Base-by-base conservation (phyloP, 2,329 filamentous ascomycete genomes). In the Trichothecium roseum region DNA sequence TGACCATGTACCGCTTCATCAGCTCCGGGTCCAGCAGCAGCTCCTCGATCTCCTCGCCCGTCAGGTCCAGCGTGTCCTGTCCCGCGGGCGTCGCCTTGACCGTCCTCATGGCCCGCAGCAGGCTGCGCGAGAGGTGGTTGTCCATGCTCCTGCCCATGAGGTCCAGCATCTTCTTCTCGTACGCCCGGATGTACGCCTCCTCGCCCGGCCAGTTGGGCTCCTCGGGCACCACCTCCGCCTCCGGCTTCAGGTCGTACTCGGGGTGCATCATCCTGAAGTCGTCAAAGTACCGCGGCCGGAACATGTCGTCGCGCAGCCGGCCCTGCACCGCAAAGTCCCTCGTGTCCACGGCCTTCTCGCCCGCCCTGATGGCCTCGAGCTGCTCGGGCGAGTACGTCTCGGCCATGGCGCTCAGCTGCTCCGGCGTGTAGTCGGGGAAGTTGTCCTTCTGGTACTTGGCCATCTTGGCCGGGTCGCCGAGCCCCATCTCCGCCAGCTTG, bases 241-340 rank as follows among this genome's bases (percentile, higher is more conserved):
- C 67, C 46, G 61, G 72, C 55, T 65, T 75, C 53, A 80, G 73
- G 63, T 96, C 89, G 41, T 91, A 72, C 34, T 84, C 68, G 36
- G 86, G 84, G 51, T 85, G 75, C 43, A 89, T 71, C 38, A 72
- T 72, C 40, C 81, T 75, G 51, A 94, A 82, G 57, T 94, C 85
- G 55, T 95, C 87, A 37, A 89, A 62, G 57, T 94, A 91, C 41
- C 74, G 67, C 34, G 88, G 64, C 36, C 68, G 67, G 66, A 84
- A 83, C 8, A 78, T 71, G 54, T 94, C 87, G 37, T 65, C 69
- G 41, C 86, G 78, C 47, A 84, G 58, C 30, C 75, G 69, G 44
- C 80, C 84, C 60, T 91, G 82, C 24, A 75, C 67, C 29, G 80
- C 68, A 53, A 95, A 55, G 57, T 96, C 85, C 45, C 77, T 67